Base-by-base conservation (phyloP, 139 green algal genomes). In the Asterochloris erici region DNA sequence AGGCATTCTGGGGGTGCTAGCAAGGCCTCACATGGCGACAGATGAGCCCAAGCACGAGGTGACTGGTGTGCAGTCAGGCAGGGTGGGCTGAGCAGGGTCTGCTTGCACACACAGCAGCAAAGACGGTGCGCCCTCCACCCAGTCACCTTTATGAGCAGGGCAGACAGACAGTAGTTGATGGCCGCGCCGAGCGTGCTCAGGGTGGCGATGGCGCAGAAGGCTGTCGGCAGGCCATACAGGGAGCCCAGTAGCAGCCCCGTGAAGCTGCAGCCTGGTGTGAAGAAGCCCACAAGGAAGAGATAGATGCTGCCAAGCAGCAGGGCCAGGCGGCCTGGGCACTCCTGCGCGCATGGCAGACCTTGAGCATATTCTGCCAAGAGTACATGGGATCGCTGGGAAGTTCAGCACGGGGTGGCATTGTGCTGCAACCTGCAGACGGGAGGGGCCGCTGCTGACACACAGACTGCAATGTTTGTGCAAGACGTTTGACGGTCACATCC, bases 211-310 rank as follows among this genome's bases (percentile, higher is more conserved):
- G 78, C 23, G 13, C n/a, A 26, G 60, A 86, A 47, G 6, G 83
- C 74, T 14, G 26, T 26, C 17, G 47, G 73, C 16, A 78, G 71
- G 13, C 76, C 27, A 77, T 87, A 92, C 15, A 92, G 71, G 10
- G 81, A 86, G 23, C 89, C 89, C 12, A 85, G 85, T 27, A 92
- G 74, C 16, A 92, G 27, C 69, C 79, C 88, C 12, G 91, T 82
- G 78, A 88, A 85, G 29, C 86, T 84, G 26, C 79, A 79, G 11
- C 87, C 88, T 12, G 88, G 87, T 6, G 91, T 85, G 29, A 85
- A 79, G 27, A 91, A 91, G 73, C 70, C 80, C 17, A 21, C 73
- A 47, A 61, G n/a, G 23, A 16, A 61, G 24, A 47, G 15, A 77
- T 24, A 21, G n/a, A 29, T 77, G 24, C 23, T 19, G 24, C 23